Evolutionary conservation across 2,329 filamentous ascomycete genomes (phyloP).

Genomic region (Fusarium tuaranense): DNA sequence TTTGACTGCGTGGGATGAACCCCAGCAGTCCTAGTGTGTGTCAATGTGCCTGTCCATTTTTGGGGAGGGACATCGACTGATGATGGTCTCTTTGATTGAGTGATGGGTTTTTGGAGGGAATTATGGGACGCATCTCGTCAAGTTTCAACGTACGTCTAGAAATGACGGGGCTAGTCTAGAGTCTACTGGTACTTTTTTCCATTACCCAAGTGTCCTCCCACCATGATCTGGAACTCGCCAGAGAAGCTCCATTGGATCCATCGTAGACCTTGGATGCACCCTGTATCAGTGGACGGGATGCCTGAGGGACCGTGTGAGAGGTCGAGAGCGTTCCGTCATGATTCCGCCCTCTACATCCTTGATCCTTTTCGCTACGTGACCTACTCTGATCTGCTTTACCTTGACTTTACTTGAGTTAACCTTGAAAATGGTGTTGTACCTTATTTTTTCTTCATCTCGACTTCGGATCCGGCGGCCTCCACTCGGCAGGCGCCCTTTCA

Average conservation of each 20-base stretch:
- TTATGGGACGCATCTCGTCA: neutral
- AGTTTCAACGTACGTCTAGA: neutral
- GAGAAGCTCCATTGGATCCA: neutral
- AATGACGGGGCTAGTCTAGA: neutral
- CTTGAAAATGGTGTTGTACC: constrained; percentile 5
- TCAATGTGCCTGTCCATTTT: constrained; percentile 2
- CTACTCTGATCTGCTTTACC: neutral
- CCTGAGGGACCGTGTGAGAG: neutral
- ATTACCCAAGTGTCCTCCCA: neutral
- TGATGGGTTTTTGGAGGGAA: neutral
- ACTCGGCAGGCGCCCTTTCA: neutral
- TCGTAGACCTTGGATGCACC: neutral
- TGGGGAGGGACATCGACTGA: neutral
- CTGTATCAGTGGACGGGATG: neutral
- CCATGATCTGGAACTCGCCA: neutral
- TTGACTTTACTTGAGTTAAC: neutral
- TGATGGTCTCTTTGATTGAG: neutral
- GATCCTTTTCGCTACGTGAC: neutral
- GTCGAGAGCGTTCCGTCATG: neutral
- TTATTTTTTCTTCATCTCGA: constrained; percentile 3
- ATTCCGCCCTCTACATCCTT: neutral
- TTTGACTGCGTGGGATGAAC: constrained; percentile 10
- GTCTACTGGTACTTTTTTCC: neutral
- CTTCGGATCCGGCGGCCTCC: constrained; percentile 23
- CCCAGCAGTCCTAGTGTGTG: neutral